Evolutionary conservation across 1,284 basidiomycete genomes (phyloP).

Genomic region (Calocybe gambosa): DNA sequence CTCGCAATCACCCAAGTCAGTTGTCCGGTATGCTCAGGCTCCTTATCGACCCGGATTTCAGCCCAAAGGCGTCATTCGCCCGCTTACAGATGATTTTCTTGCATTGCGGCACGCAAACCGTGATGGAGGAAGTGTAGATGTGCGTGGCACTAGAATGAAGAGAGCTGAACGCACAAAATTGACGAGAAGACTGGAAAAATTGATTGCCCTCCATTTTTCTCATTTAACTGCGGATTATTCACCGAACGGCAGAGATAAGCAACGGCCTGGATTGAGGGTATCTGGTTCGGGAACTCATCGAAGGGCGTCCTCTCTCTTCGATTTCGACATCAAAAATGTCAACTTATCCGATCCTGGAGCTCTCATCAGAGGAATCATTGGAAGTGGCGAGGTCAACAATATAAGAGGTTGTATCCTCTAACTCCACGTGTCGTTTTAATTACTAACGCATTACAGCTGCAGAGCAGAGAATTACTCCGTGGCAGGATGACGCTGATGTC

Average conservation of each 20-base stretch:
- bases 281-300: conserved; percentile 5
- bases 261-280: conserved; percentile 10
- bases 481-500: conserved; percentile 81
- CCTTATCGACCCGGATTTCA: conserved; percentile 81
- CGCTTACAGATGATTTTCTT: conserved; percentile 76
- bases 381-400: conserved; percentile 43
- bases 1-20: conserved; percentile 1
- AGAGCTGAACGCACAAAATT: conserved; percentile 76
- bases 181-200: conserved; percentile 78
- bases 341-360: conserved; percentile 46
- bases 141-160: conserved; percentile 18
- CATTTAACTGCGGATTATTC: conserved; percentile 11
- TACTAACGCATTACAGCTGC: conserved; percentile 41
- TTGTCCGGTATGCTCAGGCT: conserved; percentile 24
- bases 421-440: conserved; percentile 2
- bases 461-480: conserved; percentile 92
- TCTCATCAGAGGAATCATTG: conserved; percentile 50
- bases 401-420: conserved; percentile 42
- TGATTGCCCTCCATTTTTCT: conserved; percentile 80
- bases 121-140: conserved; percentile 39
- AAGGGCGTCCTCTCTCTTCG: conserved; percentile 63
- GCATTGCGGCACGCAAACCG: conserved; percentile 47
- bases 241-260: conserved; percentile 12
- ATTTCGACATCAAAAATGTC: conserved; percentile 52
- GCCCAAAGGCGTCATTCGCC: conserved; percentile 64